These are phyloP conservation scores for Naganishia albida DNA, from an alignment of 1,284 basidiomycete species.

Conservation along the genomic window DNA sequence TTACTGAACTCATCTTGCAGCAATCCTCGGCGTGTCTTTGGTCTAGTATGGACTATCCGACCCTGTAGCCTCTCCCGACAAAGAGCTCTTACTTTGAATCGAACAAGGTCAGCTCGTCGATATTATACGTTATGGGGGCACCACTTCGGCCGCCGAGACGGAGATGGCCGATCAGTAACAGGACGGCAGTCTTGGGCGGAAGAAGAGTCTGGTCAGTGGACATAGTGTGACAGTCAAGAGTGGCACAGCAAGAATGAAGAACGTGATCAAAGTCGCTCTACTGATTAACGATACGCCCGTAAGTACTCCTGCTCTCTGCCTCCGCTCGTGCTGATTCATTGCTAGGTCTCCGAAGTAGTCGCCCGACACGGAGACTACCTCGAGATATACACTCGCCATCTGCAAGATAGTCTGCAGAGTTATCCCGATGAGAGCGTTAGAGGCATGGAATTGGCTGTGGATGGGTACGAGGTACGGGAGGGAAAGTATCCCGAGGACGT, in stretches of 20 bases:
- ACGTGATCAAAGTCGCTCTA: conserved; percentile 46
- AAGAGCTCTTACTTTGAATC: not conserved
- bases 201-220: not conserved
- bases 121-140: not conserved
- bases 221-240: not conserved
- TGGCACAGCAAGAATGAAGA: conserved; percentile 2
- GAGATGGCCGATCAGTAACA: not conserved
- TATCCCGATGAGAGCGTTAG: conserved; percentile 42
- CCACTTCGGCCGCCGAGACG: not conserved
- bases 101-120: not conserved
- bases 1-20: conserved; percentile 26
- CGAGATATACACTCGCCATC: conserved; percentile 53
- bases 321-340: conserved; percentile 15
- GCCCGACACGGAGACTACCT: conserved; percentile 52
- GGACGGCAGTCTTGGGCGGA: no score
- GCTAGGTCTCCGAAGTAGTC: conserved; percentile 46
- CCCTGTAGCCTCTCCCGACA: no score
- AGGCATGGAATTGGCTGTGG: conserved; percentile 50
- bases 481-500: conserved; percentile 53
- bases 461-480: conserved; percentile 58
- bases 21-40: not conserved
- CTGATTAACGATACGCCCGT: conserved; percentile 54
- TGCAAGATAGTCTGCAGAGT: conserved; percentile 44
- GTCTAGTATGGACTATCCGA: not conserved
- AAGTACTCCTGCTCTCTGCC: conserved; percentile 25